Evolutionary conservation across 139 green algal species (phyloP).

Genomic region (Edaphochlamys debaryana): DNA sequence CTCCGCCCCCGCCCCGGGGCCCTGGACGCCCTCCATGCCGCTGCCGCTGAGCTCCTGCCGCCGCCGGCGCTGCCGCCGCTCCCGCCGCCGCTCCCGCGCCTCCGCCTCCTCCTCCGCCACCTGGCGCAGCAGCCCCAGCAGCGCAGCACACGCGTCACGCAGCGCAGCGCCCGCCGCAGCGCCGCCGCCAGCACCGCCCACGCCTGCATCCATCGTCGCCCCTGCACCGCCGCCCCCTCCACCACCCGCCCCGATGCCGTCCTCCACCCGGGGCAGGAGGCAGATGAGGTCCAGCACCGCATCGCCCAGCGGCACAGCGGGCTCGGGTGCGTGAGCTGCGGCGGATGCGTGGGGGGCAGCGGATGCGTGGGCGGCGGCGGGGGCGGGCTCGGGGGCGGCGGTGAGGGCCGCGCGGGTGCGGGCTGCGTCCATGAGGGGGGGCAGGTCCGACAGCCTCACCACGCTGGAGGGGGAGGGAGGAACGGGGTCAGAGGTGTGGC

Average conservation of each 20-base stretch:
- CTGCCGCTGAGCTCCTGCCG: background rate
- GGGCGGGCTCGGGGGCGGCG: no score
- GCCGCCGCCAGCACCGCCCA: background rate
- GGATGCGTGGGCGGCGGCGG: background rate
- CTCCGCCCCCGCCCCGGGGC: background rate
- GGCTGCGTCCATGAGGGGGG: background rate
- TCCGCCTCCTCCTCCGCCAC: slow-evolving; percentile 7
- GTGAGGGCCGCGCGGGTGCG: background rate
- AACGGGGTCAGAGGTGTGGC: no score
- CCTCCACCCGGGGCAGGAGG: slow-evolving; percentile 21
- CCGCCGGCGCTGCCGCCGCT: background rate
- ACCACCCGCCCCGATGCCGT: background rate
- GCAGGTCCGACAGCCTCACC: background rate
- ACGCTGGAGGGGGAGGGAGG: no score
- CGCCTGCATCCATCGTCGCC: no score
- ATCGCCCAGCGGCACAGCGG: slow-evolving; percentile 1
- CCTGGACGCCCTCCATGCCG: background rate
- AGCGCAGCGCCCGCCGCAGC: background rate
- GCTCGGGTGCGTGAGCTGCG: no score
- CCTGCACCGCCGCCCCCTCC: background rate
- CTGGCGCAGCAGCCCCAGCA: slow-evolving; percentile 19
- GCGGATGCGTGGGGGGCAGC: background rate
- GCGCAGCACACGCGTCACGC: slow-evolving; percentile 11
- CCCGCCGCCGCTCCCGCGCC: background rate
- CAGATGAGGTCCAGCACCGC: slow-evolving; percentile 7